These are phyloP conservation scores for Suillus ampliporus DNA, from an alignment of 768 basidiomycete species.

Conservation along the genomic window DNA sequence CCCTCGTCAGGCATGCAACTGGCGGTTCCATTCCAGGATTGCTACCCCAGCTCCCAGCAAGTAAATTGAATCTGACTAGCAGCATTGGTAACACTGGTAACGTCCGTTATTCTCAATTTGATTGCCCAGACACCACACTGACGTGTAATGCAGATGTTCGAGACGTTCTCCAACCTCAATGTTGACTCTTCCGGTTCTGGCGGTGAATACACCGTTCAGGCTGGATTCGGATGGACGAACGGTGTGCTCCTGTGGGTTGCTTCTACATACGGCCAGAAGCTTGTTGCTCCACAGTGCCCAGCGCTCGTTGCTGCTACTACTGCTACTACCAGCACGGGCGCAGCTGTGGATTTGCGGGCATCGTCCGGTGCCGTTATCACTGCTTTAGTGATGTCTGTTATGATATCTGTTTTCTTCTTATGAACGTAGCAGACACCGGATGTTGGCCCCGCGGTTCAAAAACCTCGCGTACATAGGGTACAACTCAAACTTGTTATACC, in stretches of 20 bases:
- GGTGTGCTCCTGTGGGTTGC: constrained; percentile 81
- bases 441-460: neutral
- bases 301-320: constrained; percentile 30
- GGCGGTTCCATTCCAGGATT: constrained; percentile 82
- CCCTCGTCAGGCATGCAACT: constrained; percentile 71
- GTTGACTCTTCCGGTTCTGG: constrained; percentile 80
- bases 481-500: neutral
- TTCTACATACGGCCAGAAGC: constrained; percentile 62
- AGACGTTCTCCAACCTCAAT: constrained; percentile 83
- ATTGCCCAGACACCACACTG: neutral
- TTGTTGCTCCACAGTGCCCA: constrained; percentile 72
- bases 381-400: constrained; percentile 8
- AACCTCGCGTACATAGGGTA: neutral
- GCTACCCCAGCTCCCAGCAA: constrained; percentile 70
- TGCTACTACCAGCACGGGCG: constrained; percentile 17
- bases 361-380: neutral
- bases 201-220: constrained; percentile 90
- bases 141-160: constrained; percentile 67
- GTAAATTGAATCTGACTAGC: constrained; percentile 70
- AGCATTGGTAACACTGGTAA: constrained; percentile 75
- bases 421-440: neutral
- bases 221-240: constrained; percentile 91
- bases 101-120: constrained; percentile 47
- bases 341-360: neutral
- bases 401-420: constrained; percentile 10